Base-by-base conservation (phyloP, 352 stramenopile genomes). In the Phytopythium sindhum region DNA sequence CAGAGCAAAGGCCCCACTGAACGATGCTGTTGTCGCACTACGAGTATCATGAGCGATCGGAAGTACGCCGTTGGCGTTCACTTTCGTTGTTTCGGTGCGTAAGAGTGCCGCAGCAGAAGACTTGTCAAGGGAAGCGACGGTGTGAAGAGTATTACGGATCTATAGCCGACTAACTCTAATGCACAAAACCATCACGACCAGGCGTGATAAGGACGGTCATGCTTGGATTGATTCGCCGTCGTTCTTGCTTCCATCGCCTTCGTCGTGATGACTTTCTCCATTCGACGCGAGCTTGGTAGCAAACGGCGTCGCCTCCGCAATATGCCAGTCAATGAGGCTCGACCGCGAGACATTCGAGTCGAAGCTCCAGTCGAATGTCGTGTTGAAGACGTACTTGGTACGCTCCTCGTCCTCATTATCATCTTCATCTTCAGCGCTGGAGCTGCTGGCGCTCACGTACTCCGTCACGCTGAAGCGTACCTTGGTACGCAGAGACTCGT, bases 361-460 rank as follows among this genome's bases (percentile, higher is more conserved):
- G 48, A 84, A 84, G n/a, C 53, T 70, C 75, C 75, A 84, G 21
- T 74, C 64, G 28, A 79, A 81, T 0, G 70, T 67, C 10, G 70
- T 70, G 31, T 74, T 69, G 12, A 78, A 42, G 0, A 67, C 69
- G 42, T 75, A 61, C 9, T 70, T 47, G 8, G 64, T 33, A 8
- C 59, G 66, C 23, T 17, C 26, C 26, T 67, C 35, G 0, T 60
- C n/a, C 14, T 73, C 61, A 10, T 62, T 45, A 6, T 69, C 53
- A 0, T 10, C 12, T 15, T 37, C 33, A n/a, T 59, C 71, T 0
- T 8, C 47, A 19, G 23, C n/a, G 15, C 44, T 44, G 23, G 60
- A 55, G 24, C 60, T n/a, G 15, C 48, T 44, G 23, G 60, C 58
- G 28, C 62, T 24, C 35, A 84, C 41, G 35, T 70, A 66, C 55